Evolutionary conservation across 2,329 filamentous ascomycete species (phyloP).

Genomic region (Podosphaera fusca): DNA sequence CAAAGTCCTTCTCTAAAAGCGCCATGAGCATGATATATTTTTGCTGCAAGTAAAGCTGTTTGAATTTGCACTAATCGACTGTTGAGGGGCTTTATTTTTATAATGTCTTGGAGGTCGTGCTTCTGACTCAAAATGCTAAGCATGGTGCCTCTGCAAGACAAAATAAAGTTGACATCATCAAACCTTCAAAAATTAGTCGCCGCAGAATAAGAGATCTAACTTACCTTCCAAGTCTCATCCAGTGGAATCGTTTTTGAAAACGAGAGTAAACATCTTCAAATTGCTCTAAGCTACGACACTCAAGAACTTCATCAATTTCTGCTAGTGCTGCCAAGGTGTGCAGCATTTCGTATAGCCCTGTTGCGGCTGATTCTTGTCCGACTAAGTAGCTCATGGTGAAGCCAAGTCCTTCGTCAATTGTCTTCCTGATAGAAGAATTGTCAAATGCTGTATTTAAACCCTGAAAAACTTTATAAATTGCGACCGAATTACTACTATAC

Average conservation of each 20-base stretch:
- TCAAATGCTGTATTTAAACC: slow-evolving; percentile 45
- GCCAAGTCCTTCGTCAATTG: slow-evolving; percentile 39
- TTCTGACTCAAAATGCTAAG: slow-evolving; percentile 60
- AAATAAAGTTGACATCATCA: slow-evolving; percentile 53
- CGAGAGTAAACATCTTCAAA: slow-evolving; percentile 35
- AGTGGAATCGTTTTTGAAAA: slow-evolving; percentile 43
- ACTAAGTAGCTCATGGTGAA: slow-evolving; percentile 35
- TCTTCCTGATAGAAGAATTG: slow-evolving; percentile 26
- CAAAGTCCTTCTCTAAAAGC: slow-evolving; percentile 72
- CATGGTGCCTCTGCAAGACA: slow-evolving; percentile 64
- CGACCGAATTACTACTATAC: slow-evolving; percentile 38
- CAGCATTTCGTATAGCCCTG: slow-evolving; percentile 29
- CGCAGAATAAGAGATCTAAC: slow-evolving; percentile 12
- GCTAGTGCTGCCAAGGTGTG: slow-evolving; percentile 48
- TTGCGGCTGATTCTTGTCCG: slow-evolving; percentile 24
- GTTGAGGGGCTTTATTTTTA: slow-evolving; percentile 37
- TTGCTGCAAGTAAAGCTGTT: slow-evolving; percentile 51
- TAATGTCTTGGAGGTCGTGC: slow-evolving; percentile 32
- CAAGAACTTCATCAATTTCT: slow-evolving; percentile 60
- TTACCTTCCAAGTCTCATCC: slow-evolving; percentile 68
- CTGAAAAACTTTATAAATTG: slow-evolving; percentile 62
- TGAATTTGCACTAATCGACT: slow-evolving; percentile 52
- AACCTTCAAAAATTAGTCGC: slow-evolving; percentile 25
- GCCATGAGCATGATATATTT: slow-evolving; percentile 56
- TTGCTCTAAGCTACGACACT: slow-evolving; percentile 32